Evolutionary conservation across 257 asterid genomes (phyloP), one percentile per base, ranked within the genome.

Genomic region (Prunella vulgaris): DNA sequence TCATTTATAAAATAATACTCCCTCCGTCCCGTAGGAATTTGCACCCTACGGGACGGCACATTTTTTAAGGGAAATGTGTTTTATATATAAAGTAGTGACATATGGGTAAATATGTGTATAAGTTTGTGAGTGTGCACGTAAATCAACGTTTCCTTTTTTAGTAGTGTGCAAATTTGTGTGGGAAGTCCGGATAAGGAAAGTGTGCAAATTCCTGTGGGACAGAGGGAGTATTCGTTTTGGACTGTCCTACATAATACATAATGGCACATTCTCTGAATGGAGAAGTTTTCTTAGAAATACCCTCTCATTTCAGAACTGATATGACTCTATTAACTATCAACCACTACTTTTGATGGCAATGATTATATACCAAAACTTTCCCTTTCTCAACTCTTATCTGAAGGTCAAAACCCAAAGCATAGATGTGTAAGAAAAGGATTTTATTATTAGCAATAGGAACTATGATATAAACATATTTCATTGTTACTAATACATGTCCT

Each of bases 381-480:
- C 3, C 27, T 5, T 67, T 5, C 56, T 52, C 27, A 37, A 10
- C 42, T n/a, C 38, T 53, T 40, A 1, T 25, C 7, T 56, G 5
- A 56, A 56, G 25, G n/a, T 56, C 21, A 27, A 37, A 28, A n/a
- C 57, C 27, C 17, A 17, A 54, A 24, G 27, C 15, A 18, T n/a
- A 7, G 57, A 56, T 25, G 12, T 40, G 25, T 13, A 17, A 32
- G 5, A 38, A n/a, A n/a, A 7, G 59, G 28, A 59, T 35, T 28
- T 6, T 8, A 59, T 20, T 51, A 10, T 13, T 53, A 22, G 10
- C 21, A 18, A 18, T 32, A 9, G 18, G 22, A 51, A 51, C 22
- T 53, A 53, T 20, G 33, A 86, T 81, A 78, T 84, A 78, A 83
- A 79, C 80, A 79, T 81, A 30, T 24, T 15, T 44, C 74, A 53